Evolutionary conservation across 306 rosid species (phyloP).

Genomic region (Vigna angularis): DNA sequence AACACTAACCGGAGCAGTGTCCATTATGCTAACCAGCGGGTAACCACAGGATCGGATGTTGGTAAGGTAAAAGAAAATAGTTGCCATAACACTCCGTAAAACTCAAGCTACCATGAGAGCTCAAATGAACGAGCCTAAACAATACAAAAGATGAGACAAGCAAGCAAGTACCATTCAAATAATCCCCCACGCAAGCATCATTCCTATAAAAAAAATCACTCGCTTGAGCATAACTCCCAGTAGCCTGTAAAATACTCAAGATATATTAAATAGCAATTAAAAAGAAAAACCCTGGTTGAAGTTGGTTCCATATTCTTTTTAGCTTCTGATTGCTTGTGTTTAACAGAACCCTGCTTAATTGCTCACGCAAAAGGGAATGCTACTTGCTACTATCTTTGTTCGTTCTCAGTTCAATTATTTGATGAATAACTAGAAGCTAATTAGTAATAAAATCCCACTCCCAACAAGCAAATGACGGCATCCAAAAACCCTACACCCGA

Average conservation of each 20-base stretch:
- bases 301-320: neutral
- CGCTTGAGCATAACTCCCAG: neutral
- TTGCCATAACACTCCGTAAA: neutral
- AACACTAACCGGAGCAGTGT: neutral
- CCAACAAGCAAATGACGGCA: neutral
- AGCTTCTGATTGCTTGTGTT: neutral
- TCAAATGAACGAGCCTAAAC: neutral
- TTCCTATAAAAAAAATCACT: neutral
- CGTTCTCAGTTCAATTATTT: neutral
- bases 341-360: neutral
- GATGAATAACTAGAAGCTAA: neutral
- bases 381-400: neutral
- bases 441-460: neutral
- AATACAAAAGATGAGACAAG: constrained; percentile 13
- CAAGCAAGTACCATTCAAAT: neutral
- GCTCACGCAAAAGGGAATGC: neutral
- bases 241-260: neutral
- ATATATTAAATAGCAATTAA: neutral
- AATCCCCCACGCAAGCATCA: neutral
- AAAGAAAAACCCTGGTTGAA: neutral
- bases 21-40: neutral
- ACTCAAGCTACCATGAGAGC: neutral
- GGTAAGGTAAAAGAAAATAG: neutral
- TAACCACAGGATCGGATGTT: neutral
- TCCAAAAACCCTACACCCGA: neutral